phyloP scores from a whole-genome alignment of 2,329 filamentous ascomycete species.

The Aspergillus puulaauensis region DNA sequence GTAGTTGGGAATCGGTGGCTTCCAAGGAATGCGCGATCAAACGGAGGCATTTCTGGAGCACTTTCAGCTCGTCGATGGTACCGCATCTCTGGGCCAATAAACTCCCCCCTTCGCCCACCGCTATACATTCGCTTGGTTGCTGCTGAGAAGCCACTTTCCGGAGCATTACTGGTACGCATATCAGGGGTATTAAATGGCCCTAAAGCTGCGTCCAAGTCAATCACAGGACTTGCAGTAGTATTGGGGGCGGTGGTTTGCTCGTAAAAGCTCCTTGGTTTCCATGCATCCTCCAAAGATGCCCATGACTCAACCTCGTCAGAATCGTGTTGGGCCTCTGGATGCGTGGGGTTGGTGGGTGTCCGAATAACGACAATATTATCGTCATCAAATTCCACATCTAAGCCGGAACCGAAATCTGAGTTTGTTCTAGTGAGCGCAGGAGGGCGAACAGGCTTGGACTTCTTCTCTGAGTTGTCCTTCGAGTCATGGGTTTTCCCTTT shows the following conservation, averaged over 20 bases:
- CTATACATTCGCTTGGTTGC: conserved; percentile 50
- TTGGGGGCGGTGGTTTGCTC: conserved; percentile 58
- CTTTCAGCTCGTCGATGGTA: conserved; percentile 52
- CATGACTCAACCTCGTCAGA: conserved; percentile 16
- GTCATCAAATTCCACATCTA: conserved; percentile 50
- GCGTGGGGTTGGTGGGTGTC: conserved; percentile 39
- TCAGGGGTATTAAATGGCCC: conserved; percentile 80
- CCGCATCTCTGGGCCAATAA: conserved; percentile 49
- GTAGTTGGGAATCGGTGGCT: conserved; percentile 39
- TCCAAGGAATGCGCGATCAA: conserved; percentile 44
- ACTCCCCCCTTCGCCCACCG: conserved; percentile 47
- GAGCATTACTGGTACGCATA: conserved; percentile 33
- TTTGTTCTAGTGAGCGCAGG: conserved; percentile 42
- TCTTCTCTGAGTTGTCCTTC: conserved; percentile 36
- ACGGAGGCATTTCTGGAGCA: conserved; percentile 49
- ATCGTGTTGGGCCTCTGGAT: conserved; percentile 25
- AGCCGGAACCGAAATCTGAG: conserved; percentile 42
- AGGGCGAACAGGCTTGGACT: conserved; percentile 42
- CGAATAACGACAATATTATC: conserved; percentile 50
- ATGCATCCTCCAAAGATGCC: conserved; percentile 36
- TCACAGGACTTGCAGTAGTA: conserved; percentile 69
- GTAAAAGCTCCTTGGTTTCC: conserved; percentile 47
- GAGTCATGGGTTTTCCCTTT: conserved; percentile 47
- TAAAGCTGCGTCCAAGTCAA: conserved; percentile 90
- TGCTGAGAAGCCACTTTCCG: conserved; percentile 38